These are phyloP conservation scores for Cystobasidium onofrii DNA, from an alignment of 768 basidiomycete genomes.

Conservation along the genomic window DNA sequence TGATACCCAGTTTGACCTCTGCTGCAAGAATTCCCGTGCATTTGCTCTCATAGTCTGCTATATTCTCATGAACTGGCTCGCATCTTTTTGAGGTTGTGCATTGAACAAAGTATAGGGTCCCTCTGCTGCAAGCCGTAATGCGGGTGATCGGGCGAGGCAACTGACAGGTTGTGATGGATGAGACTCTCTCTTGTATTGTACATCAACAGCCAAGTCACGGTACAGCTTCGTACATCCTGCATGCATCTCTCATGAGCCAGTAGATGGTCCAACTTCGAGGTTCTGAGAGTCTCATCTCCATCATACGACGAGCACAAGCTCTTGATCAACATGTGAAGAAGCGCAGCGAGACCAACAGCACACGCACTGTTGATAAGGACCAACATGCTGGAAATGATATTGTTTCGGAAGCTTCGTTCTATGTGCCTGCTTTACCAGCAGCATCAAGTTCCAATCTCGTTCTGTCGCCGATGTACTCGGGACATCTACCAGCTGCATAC, in stretches of 20 bases:
- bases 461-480: conserved; percentile 18
- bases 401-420: conserved; percentile 19
- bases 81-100: too few species aligned
- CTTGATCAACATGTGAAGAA: background rate
- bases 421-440: conserved; percentile 10
- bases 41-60: too few species aligned
- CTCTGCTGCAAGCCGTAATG: too few species aligned
- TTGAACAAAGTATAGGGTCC: too few species aligned
- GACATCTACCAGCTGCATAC: conserved; percentile 28
- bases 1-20: too few species aligned
- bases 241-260: background rate
- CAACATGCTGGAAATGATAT: background rate
- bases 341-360: background rate
- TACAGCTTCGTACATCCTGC: too few species aligned
- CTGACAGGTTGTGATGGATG: too few species aligned
- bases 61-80: too few species aligned
- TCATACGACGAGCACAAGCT: background rate
- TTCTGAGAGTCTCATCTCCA: background rate
- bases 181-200: too few species aligned
- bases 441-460: background rate
- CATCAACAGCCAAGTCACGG: too few species aligned
- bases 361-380: background rate
- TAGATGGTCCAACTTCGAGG: background rate
- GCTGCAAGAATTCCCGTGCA: too few species aligned
- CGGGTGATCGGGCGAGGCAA: too few species aligned